Evolutionary conservation across 805 yeast species (phyloP).

Genomic region (Saturnispora galanensis): DNA sequence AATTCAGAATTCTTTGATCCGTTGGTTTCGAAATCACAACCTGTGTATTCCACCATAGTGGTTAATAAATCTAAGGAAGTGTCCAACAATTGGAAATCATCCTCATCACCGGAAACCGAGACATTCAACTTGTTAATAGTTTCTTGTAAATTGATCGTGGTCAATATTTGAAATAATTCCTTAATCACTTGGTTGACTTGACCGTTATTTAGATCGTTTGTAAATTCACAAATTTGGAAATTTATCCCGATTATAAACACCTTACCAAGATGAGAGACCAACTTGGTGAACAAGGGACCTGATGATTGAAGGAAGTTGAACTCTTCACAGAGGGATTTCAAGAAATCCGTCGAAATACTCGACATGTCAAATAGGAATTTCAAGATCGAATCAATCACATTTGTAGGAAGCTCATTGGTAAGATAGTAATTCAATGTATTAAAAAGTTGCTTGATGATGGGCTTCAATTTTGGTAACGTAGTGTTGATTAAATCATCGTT

Average conservation of each 20-base stretch:
- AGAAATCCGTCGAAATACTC: slow-evolving; percentile 21
- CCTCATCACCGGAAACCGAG: slow-evolving; percentile 8
- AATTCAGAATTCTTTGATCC: slow-evolving; percentile 9
- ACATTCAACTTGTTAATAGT: slow-evolving; percentile 11
- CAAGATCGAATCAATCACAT: slow-evolving; percentile 15
- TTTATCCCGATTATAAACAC: slow-evolving; percentile 23
- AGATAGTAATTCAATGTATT: slow-evolving; percentile 19
- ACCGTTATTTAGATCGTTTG: slow-evolving; percentile 13
- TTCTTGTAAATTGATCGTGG: slow-evolving; percentile 12
- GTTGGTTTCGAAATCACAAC: slow-evolving; percentile 11
- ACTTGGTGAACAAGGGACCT: slow-evolving; percentile 5
- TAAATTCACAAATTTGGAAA: slow-evolving; percentile 24
- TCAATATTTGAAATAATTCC: slow-evolving; percentile 19
- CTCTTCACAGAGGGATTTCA: slow-evolving; percentile 12
- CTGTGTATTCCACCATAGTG: slow-evolving; percentile 52
- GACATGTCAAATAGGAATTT: slow-evolving; percentile 25
- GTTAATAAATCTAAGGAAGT: slow-evolving; percentile 67
- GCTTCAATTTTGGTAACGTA: slow-evolving; percentile 13
- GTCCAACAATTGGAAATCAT: slow-evolving; percentile 53
- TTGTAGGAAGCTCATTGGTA: slow-evolving; percentile 25
- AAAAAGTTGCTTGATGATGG: slow-evolving; percentile 22
- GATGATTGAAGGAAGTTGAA: slow-evolving; percentile 7
- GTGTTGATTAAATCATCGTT: slow-evolving; percentile 28
- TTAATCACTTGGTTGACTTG: slow-evolving; percentile 12
- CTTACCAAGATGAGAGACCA: slow-evolving; percentile 12